Evolutionary conservation across 768 basidiomycete species (phyloP), one percentile per base, ranked within the genome.

Genomic region (Rubroboletus pulcherrimus): DNA sequence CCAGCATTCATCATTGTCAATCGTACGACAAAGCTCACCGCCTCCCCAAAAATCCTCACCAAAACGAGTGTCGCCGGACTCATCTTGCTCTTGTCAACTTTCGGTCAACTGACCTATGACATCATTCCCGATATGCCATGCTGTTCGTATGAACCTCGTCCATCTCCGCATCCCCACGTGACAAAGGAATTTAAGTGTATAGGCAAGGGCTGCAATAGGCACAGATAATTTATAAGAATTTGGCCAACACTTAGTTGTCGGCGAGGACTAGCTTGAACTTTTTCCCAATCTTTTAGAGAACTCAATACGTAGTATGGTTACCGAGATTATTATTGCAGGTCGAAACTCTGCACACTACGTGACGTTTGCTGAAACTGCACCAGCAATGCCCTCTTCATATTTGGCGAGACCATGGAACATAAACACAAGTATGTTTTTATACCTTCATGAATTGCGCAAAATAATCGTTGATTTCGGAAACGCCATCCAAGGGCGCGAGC

Each of bases 31-130:
- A 24, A 33, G 1, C 2, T 33, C 26, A 14, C 2, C 9, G 31
- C 7, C 12, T 6, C 19, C 11, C 1, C 11, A 5, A 35, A 12
- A 39, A 50, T 49, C 4, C 75, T 26, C 44, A 85, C 85, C 55
- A 81, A 75, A 44, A 88, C 63, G 33, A 89, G 70, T 40, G 77
- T 71, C 53, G 80, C 69, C 0, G 85, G 78, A 7, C 71, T 78
- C 54, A 82, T 69, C 53, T 74, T 75, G 19, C 63, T 71, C 63
- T 81, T 86, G 65, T 84, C 84, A 0, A 84, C 69, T 50, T 50
- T 81, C 81, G 26, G 71, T 78, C 8, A 50, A 67, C 10, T 72
- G 72, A 54, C 82, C 77, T 31, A 81, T 56, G 1, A 72, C 73
- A 47, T 79, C 78, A 15, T 15, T 9, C n/a, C n/a, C n/a, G 38